Base-by-base conservation (phyloP, 768 basidiomycete genomes). In the Porphyrellus cyaneotinctus region DNA sequence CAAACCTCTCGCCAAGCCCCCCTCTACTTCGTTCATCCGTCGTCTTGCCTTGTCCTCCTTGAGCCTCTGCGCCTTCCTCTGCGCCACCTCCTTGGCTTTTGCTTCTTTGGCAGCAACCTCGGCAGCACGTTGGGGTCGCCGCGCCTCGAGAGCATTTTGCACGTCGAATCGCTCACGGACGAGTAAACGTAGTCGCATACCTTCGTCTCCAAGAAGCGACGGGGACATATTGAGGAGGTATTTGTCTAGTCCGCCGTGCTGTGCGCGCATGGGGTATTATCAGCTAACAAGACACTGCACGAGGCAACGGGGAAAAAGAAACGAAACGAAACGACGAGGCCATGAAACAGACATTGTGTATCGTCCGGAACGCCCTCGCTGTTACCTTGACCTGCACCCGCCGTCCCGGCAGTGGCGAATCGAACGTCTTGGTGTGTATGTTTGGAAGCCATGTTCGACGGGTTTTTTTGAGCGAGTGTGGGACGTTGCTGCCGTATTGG, bases 371-470 rank as follows among this genome's bases (percentile, higher is more conserved):
- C 4, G 89, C 89, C 24, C 86, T 72, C 26, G 87, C 82, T 1
- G 91, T 89, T 47, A 93, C 69, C 62, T 89, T 89, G 24, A 92
- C 71, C 46, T 75, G 74, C 6, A 95, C 63, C 39, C 72, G 72
- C 46, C 76, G 68, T 28, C 78, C 81, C 32, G 92, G 69, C 9
- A 81, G 70, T 14, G 87, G 84, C 13, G 88, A 91, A 57, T 73
- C 78, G 41, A 93, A 60, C 2, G 83, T 80, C 69, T 93, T 92
- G 46, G 74, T 73, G 59, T 93, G 91, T 22, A 92, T 78, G 70
- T 95, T 95, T 32, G 92, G 92, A 12, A 91, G 75, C 92, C 92
- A 95, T 39, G 86, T 80, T 36, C 92, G 77, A 45, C 88, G 84
- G 23, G 93, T 93, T 74, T 93, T 94, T 67, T 87, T 80, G 66